Percentiles rank a stretch among this genome's conserved stretches.
phyloP scores from a whole-genome alignment of 345 rosid genomes.

The Noccaea bulbosa region DNA sequence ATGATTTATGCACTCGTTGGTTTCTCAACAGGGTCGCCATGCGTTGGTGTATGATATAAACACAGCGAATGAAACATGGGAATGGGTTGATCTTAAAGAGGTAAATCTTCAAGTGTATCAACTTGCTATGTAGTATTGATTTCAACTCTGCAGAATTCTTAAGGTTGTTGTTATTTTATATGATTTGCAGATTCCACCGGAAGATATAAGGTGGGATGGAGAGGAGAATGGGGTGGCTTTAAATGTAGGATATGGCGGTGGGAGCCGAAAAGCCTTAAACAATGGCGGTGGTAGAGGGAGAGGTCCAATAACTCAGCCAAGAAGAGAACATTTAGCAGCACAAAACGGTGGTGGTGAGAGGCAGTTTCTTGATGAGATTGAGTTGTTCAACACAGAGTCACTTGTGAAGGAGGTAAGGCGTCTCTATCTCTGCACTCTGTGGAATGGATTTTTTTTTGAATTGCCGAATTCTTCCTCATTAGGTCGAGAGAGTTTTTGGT shows the following conservation, averaged over 20 bases:
- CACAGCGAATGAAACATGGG: slow-evolving; percentile 78
- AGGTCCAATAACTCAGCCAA: slow-evolving; percentile 60
- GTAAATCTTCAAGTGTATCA: slow-evolving; percentile 46
- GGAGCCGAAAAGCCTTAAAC: slow-evolving; percentile 47
- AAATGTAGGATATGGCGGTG: slow-evolving; percentile 52
- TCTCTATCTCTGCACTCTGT: slow-evolving; percentile 2
- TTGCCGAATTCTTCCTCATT: background rate
- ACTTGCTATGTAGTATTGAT: background rate
- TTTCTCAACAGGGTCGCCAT: slow-evolving; percentile 68
- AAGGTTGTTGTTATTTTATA: background rate
- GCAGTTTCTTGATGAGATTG: slow-evolving; percentile 66
- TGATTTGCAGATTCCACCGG: slow-evolving; percentile 62
- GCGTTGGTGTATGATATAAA: slow-evolving; percentile 81
- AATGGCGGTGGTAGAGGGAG: slow-evolving; percentile 55
- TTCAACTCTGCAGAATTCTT: background rate
- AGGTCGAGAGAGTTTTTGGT: slow-evolving; percentile 85
- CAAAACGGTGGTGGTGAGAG: slow-evolving; percentile 56
- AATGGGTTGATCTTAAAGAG: slow-evolving; percentile 95
- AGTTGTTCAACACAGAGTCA: slow-evolving; percentile 77
- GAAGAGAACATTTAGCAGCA: slow-evolving; percentile 46
- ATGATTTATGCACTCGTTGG: background rate
- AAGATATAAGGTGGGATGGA: slow-evolving; percentile 85
- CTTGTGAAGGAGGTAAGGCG: slow-evolving; percentile 75
- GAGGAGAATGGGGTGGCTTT: slow-evolving; percentile 61
- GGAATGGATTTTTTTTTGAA: background rate